Evolutionary conservation across 2,329 filamentous ascomycete species (phyloP), one percentile per base, ranked within the genome.

Genomic region (Cyphellophora attinorum): DNA sequence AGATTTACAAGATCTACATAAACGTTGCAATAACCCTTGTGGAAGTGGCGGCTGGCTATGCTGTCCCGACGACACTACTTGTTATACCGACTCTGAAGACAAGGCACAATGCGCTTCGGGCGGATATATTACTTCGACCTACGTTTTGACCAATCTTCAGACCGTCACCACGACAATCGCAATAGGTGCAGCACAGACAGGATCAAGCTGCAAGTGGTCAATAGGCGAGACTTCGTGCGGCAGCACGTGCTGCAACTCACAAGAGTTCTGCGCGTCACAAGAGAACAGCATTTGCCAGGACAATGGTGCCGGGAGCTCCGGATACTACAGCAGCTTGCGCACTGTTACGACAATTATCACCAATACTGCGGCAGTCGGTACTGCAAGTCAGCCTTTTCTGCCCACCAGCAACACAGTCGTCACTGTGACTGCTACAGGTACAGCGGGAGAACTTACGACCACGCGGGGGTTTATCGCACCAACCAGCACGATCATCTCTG

Each of bases 81-180:
- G 70, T 56, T 61, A 57, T 46, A 73, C 70, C 37, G 65, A 72
- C 49, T 45, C 55, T 39, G 55, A 54, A 39, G 55, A 61, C 39
- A 56, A 72, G 51, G 70, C 70, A 25, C 57, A 62, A 42, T 74
- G 70, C 48, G 49, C 51, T 19, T 46, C 47, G 8, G 21, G 21
- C 21, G 21, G 21, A 25, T 68, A 67, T 54, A 73, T 61, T 48
- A 79, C 74, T 12, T 70, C 70, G 2, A 74, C 69, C 5, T 76
- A 60, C 47, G 61, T 70, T 10, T 64, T 74, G 50, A 76, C 70
- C 10, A 67, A 68, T 34, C 56, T 65, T 5, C 53, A 67, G 28
- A 75, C 72, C 3, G 57, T 62, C 38, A 76, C 72, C 5, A 65
- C 64, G 5, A 59, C 56, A 27, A 52, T 51, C 33, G 19, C 48